Base-by-base conservation (phyloP, 23 red algal species). In the Gracilaria domingensis region DNA sequence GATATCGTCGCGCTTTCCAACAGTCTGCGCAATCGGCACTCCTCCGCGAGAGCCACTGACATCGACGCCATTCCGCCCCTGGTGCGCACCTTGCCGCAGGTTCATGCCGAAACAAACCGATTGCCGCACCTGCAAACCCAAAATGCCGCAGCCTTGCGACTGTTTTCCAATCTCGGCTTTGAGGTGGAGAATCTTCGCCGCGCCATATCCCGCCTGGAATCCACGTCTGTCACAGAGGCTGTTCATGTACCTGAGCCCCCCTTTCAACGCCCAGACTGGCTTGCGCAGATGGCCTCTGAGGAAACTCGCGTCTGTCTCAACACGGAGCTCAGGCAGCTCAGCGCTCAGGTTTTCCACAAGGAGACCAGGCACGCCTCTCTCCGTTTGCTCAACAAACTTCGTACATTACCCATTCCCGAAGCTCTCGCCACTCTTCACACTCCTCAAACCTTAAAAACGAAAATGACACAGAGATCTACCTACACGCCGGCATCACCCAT, bases 81-180 rank as follows among this genome's bases (percentile, higher is more conserved):
- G 4, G 66, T 65, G 14, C 59, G 83, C 34, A 44, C 83, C 24
- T 55, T 87, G 60, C 49, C 83, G 0, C 83, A 87, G n/a, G 67
- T 87, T 18, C 83, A 87, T 36, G 47, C 83, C 37, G 83, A 87
- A 38, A 65, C 83, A 53, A 87, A 57, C 25, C 83, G 83, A 37
- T 35, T 87, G 28, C 66, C 62, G 7, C 62, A 57, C 48, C n/a
- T 65, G 20, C 59, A 65, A 58, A 87, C 61, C 14, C 50, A 57
- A 45, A 44, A 87, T 29, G 36, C 83, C 3, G 62, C 83, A 23
- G 83, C 83, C 18, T 54, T 87, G 83, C 64, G 83, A 21, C 83
- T 87, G 21, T 87, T 87, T 74, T 57, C 83, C 57, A 66, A 54
- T 36, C 61, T 87, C 14, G 83, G 67, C 21, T 87, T 87, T 58